Percentiles rank a stretch among this genome's conserved stretches.
phyloP scores from a whole-genome alignment of 768 basidiomycete genomes.

The Sarcomyxa edulis region DNA sequence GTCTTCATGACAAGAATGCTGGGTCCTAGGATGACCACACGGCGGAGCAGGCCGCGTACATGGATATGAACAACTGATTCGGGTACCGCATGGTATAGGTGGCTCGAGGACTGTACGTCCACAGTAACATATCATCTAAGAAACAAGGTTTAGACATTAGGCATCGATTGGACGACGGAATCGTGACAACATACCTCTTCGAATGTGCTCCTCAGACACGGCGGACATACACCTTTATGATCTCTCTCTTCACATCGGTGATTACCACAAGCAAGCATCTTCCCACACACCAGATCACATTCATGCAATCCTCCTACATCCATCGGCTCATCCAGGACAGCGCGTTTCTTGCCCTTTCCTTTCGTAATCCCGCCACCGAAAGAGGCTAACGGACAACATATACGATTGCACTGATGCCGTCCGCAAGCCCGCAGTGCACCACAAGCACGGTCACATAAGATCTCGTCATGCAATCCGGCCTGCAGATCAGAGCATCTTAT shows the following conservation, averaged over 20 bases:
- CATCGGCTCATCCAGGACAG: conserved; percentile 22
- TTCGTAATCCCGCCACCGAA: conserved; percentile 47
- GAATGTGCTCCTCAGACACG: conserved; percentile 85
- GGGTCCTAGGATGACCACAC: conserved; percentile 79
- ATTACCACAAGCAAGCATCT: conserved; percentile 66
- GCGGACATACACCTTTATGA: conserved; percentile 76
- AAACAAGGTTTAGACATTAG: conserved; percentile 4
- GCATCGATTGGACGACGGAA: background rate
- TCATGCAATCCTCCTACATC: conserved; percentile 68
- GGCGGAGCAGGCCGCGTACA: conserved; percentile 63
- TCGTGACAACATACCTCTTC: conserved; percentile 62
- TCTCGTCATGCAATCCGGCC: conserved; percentile 34
- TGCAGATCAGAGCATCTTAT: conserved; percentile 50
- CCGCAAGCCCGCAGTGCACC: conserved; percentile 77
- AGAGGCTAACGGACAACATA: conserved; percentile 86
- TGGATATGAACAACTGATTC: conserved; percentile 72
- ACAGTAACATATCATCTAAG: conserved; percentile 76
- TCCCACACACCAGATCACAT: conserved; percentile 80
- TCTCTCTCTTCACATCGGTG: conserved; percentile 78
- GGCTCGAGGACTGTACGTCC: conserved; percentile 85
- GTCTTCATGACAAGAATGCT: conserved; percentile 82
- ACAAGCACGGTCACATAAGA: conserved; percentile 81
- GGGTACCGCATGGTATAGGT: conserved; percentile 83
- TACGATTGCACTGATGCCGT: conserved; percentile 74
- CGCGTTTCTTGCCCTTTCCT: conserved; percentile 57